phyloP scores from a whole-genome alignment of 768 basidiomycete genomes.

The Amanita thiersii region DNA sequence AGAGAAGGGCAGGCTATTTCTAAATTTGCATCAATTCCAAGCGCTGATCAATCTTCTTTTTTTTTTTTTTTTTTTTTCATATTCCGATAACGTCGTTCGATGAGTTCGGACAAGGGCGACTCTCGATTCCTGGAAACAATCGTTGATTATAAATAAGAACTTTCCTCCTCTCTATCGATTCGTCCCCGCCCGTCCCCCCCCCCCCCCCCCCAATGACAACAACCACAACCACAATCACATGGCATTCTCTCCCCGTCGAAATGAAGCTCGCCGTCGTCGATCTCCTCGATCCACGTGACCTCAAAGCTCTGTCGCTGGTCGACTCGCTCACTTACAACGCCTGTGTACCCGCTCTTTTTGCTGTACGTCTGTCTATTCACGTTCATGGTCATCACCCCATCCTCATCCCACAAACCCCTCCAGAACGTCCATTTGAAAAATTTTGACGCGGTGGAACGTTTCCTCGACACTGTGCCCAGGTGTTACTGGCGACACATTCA shows the following conservation, averaged over 20 bases:
- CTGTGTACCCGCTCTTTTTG: slow-evolving; percentile 53
- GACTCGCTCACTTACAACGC: slow-evolving; percentile 42
- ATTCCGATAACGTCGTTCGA: neutral
- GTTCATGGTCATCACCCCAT: slow-evolving; percentile 9
- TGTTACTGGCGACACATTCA: slow-evolving; percentile 43
- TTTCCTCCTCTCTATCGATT: neutral
- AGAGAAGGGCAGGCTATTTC: too few relatives aligned
- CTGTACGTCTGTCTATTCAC: slow-evolving; percentile 26
- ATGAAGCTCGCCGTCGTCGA: slow-evolving; percentile 54
- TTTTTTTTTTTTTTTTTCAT: too few relatives aligned
- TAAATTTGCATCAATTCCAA: too few relatives aligned
- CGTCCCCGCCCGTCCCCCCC: slow-evolving; percentile 3
- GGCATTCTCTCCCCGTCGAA: slow-evolving; percentile 57
- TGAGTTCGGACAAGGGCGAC: too few relatives aligned
- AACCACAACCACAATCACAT: slow-evolving; percentile 22
- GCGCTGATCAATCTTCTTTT: too few relatives aligned
- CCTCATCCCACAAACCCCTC: too few relatives aligned
- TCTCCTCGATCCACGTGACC: slow-evolving; percentile 34
- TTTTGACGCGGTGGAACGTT: slow-evolving; percentile 38
- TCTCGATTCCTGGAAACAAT: too few relatives aligned
- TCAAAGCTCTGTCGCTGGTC: slow-evolving; percentile 39
- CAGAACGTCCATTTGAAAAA: slow-evolving; percentile 43
- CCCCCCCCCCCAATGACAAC: slow-evolving; percentile 9
- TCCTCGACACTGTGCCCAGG: slow-evolving; percentile 49
- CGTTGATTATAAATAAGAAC: too few relatives aligned